Evolutionary conservation across 371 early-diverging fungal species (phyloP), one percentile per base, ranked within the genome.

Genomic region (Mortierella sp.): DNA sequence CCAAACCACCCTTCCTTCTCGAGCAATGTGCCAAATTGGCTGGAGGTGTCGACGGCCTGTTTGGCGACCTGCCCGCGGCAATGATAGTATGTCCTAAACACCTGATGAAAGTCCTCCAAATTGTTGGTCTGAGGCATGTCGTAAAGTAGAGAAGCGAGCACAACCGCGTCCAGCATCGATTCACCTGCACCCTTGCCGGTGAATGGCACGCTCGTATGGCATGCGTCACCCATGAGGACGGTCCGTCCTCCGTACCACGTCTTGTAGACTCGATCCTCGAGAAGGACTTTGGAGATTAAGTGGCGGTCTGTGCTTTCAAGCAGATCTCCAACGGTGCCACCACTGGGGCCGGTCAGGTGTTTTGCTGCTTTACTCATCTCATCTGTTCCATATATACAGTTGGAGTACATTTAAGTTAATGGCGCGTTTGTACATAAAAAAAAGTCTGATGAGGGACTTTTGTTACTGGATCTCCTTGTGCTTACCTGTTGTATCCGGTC

Each of bases 291-390:
- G 8, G 49, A 54, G 28, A 67, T 54, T 34, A 60, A 24, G 15
- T 60, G 48, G 24, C 55, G 39, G 21, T 52, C 49, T 15, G 68
- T 55, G 27, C 41, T 43, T 28, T 55, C 56, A 21, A 68, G 43
- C 50, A 68, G 21, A 19, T 68, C 60, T 3, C 61, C 68, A 0
- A 55, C 49, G 12, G 70, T 70, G 0, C 58, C 59, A 0, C 41
- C 58, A 6, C 31, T 52, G 2, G 64, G 64, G 0, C 55, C 63
- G 26, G 28, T 32, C 19, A 70, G 31, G 48, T 63, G 57, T 7
- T 63, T 46, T 17, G 58, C 48, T 6, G 57, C 57, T 23, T 62
- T 62, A 27, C 58, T 48, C 70, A 70, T 70, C 30, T 68, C 60
- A 11, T 68, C 68, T 55, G 17, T 39, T 21, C 32, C 30, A 30